Evolutionary conservation across 1,284 basidiomycete genomes (phyloP), one percentile per base, ranked within the genome.

Genomic region (Phlebopus sp.): DNA sequence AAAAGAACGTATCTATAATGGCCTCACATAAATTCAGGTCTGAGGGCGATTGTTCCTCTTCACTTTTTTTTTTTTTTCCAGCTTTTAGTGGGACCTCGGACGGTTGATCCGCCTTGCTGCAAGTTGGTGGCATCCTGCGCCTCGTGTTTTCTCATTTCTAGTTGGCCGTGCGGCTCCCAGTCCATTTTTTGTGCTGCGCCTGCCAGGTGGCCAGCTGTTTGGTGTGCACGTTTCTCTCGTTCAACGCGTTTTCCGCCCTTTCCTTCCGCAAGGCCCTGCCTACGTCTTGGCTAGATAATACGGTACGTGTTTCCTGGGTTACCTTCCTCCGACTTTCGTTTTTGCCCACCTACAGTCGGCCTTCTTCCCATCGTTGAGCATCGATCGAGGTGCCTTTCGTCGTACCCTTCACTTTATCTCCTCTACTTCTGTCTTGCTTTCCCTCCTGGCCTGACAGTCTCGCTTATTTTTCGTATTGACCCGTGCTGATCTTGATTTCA

Each of bases 121-220:
- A 35, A 18, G 34, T 17, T 9, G 7, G 19, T 38, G 18, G 14
- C 27, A 37, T 38, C 19, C 38, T 39, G 29, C 38, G 62, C 63
- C 60, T 62, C 58, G 62, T 66, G 62, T 54, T 41, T 48, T 38
- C 10, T 32, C 37, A 21, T 39, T 39, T 39, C 27, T 15, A 21
- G 55, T 31, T 47, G 38, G 13, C 58, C 53, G 53, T 44, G 42
- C 52, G 48, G 42, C 36, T 10, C 55, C 42, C 32, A 40, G 18
- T 14, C 37, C 37, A 14, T 37, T 39, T 18, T 15, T 25, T 39
- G 11, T 14, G 23, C 23, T 13, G 23, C 21, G 18, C n/a, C 40
- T 9, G 32, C 35, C 42, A 44, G 34, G 4, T 36, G 17, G 31
- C n/a, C 13, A 18, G 15, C 15, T 43, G 35, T 19, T 19, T 18